Evolutionary conservation across 148 eudicot genomes (phyloP).

Genomic region (Amaranthus palmeri): DNA sequence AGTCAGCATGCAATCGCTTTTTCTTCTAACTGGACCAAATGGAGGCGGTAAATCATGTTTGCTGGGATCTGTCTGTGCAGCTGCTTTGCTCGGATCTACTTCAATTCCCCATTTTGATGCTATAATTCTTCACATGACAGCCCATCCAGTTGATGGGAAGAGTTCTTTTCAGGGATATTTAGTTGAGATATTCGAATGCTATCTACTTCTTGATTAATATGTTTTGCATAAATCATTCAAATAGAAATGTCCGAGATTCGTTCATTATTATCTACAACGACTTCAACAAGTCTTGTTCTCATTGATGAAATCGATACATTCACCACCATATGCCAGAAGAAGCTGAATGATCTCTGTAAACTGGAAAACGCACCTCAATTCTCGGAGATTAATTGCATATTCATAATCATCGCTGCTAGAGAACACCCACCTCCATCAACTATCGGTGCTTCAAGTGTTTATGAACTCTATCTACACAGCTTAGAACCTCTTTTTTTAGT

Average conservation of each 20-base stretch:
- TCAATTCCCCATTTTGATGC: conserved; percentile 88
- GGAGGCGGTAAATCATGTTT: conserved; percentile 99
- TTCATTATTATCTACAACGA: conserved; percentile 62
- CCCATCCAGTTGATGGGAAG: conserved; percentile 96
- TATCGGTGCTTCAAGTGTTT: conserved; percentile 86
- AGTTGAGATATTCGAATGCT: neutral
- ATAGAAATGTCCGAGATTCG: conserved; percentile 98
- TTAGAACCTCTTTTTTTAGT: too few species aligned
- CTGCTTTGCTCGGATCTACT: conserved; percentile 91
- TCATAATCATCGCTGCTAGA: conserved; percentile 56
- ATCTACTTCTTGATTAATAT: too few species aligned
- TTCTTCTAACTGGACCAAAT: conserved; percentile 93
- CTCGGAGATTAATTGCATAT: conserved; percentile 41
- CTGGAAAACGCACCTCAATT: conserved; percentile 24
- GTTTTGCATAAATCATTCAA: conserved; percentile 31
- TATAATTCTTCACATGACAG: conserved; percentile 89
- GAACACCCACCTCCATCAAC: conserved; percentile 94
- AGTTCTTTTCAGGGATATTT: conserved; percentile 56
- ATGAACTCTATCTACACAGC: conserved; percentile 21
- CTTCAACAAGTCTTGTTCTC: conserved; percentile 88
- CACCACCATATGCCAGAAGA: conserved; percentile 47
- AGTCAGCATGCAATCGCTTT: conserved; percentile 75
- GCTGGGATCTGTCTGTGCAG: conserved; percentile 88
- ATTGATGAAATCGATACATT: conserved; percentile 94
- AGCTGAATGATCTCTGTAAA: conserved; percentile 43